Conservation (phyloP, 2,329 filamentous ascomycete species). For the Fusarium protoensiforme region DNA sequence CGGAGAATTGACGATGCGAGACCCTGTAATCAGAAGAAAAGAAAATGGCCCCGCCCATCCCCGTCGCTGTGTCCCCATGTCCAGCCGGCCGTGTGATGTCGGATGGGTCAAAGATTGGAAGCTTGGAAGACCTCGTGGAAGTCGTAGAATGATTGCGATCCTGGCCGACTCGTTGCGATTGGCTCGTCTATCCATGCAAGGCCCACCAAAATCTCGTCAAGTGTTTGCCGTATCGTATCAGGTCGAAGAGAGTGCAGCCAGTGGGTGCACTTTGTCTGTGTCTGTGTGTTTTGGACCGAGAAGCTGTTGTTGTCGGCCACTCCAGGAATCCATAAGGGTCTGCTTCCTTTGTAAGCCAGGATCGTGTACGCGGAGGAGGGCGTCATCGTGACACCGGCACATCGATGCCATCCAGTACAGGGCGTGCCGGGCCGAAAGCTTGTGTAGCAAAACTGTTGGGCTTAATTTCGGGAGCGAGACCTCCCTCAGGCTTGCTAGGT, state of each 20-base stretch:
- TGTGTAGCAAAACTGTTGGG: background rate
- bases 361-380: background rate
- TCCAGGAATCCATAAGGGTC: background rate
- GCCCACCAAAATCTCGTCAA: conserved; percentile 31
- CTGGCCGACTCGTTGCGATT: conserved; percentile 22
- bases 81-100: background rate
- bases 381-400: conserved; percentile 13
- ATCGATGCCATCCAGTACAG: background rate
- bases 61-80: conserved; percentile 10
- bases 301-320: background rate
- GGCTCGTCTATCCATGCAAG: conserved; percentile 5
- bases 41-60: background rate
- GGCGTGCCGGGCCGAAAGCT: conserved; percentile 2
- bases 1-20: conserved; percentile 2
- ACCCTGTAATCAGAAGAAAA: conserved; percentile 13
- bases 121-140: conserved; percentile 36
- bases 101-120: conserved; percentile 33
- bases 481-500: background rate
- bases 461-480: background rate
- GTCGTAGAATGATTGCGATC: conserved; percentile 25
- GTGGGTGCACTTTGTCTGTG: background rate
- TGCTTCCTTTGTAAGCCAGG: background rate
- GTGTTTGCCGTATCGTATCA: conserved; percentile 26
- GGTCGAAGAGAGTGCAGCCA: background rate
- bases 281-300: background rate